Evolutionary conservation across 805 yeast genomes (phyloP).

Genomic region (Metschnikowia drakensbergensis): DNA sequence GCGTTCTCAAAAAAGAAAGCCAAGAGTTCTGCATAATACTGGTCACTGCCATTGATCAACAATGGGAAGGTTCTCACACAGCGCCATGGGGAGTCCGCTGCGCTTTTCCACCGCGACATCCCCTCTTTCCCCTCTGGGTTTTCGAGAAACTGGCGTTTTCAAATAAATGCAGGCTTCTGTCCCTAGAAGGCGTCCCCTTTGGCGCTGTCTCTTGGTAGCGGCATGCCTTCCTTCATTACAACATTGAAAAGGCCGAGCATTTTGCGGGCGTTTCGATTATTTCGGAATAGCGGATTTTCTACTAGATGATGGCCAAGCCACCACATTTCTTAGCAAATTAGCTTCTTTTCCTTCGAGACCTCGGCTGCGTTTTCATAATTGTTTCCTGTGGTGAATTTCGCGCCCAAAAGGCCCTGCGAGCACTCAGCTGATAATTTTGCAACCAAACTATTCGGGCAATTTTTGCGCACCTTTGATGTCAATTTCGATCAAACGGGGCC

Average conservation of each 20-base stretch:
- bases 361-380: no score
- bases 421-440: constrained; percentile 2
- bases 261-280: no score
- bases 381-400: background rate
- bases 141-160: background rate
- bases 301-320: background rate
- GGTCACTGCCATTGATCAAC: background rate
- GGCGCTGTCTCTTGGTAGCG: background rate
- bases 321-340: background rate
- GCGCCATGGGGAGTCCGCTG: background rate
- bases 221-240: background rate
- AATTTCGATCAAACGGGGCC: no score
- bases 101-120: background rate
- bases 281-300: no score
- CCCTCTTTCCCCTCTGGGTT: background rate
- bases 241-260: no score
- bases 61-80: background rate
- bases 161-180: constrained; percentile 1
- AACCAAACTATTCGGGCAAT: background rate
- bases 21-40: background rate
- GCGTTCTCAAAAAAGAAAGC: background rate
- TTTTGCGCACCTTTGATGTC: background rate
- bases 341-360: no score
- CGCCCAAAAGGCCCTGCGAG: background rate
- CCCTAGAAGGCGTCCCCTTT: no score